Conservation (phyloP, 768 basidiomycete genomes). For the Saitozyma sp. region DNA sequence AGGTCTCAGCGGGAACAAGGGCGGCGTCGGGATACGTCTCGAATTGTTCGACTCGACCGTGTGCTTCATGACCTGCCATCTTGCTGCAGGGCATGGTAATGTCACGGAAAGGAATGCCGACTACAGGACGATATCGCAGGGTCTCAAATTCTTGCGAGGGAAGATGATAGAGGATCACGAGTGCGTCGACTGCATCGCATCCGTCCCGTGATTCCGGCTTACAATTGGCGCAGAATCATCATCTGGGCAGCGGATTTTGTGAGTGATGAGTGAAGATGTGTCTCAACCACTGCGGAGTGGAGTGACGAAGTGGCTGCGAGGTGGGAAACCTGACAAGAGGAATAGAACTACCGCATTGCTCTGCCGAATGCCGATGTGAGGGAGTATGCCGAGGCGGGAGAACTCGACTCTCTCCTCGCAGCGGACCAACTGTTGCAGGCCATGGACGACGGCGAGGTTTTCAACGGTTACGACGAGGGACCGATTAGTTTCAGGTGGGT, state of each 20-base stretch:
- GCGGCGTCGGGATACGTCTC: slow-evolving; percentile 88
- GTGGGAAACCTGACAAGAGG: background rate
- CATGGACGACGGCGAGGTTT: slow-evolving; percentile 72
- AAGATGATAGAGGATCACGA: slow-evolving; percentile 87
- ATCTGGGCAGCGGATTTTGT: slow-evolving; percentile 88
- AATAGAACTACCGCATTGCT: slow-evolving; percentile 81
- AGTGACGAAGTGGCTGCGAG: background rate
- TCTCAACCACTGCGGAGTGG: background rate
- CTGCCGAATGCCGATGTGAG: slow-evolving; percentile 80
- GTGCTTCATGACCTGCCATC: slow-evolving; percentile 93
- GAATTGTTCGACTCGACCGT: slow-evolving; percentile 88
- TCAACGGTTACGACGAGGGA: slow-evolving; percentile 82
- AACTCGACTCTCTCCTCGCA: slow-evolving; percentile 71
- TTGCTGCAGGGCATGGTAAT: slow-evolving; percentile 92
- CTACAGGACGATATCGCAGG: slow-evolving; percentile 79
- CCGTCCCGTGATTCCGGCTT: background rate
- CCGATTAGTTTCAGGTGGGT: slow-evolving; percentile 70
- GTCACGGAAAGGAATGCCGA: slow-evolving; percentile 88
- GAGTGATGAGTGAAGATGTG: slow-evolving; percentile 3
- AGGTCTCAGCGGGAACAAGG: slow-evolving; percentile 84
- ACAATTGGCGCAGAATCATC: slow-evolving; percentile 64
- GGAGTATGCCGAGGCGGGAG: slow-evolving; percentile 63
- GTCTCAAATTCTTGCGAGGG: slow-evolving; percentile 83
- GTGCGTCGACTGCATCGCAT: slow-evolving; percentile 57
- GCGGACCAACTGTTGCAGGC: slow-evolving; percentile 82